Evolutionary conservation across 805 yeast genomes (phyloP).

Genomic region (Schwanniomyces vanrijiae): DNA sequence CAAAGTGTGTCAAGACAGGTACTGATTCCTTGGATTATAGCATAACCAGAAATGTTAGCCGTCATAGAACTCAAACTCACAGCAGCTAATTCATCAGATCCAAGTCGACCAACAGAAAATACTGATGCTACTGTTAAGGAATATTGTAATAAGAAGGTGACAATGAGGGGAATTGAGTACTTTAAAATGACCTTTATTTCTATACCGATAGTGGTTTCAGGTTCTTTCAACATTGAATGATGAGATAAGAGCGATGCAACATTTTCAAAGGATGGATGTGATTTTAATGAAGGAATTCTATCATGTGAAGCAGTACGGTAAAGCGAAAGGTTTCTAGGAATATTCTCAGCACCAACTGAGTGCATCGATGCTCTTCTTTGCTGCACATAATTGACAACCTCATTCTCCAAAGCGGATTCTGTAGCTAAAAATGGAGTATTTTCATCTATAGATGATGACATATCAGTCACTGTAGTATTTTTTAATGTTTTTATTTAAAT

Average conservation of each 20-base stretch:
- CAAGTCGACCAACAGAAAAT: conserved; percentile 74
- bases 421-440: conserved; percentile 13
- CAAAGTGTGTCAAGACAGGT: conserved; percentile 77
- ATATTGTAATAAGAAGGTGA: conserved; percentile 69
- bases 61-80: conserved; percentile 77
- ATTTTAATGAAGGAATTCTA: conserved; percentile 5
- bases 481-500: not conserved
- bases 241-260: conserved; percentile 23
- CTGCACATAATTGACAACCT: conserved; percentile 38
- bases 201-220: conserved; percentile 38
- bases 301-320: conserved; percentile 3
- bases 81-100: conserved; percentile 71
- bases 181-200: conserved; percentile 40
- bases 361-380: conserved; percentile 40
- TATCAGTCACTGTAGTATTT: not conserved
- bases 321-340: conserved; percentile 9
- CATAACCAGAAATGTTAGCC: conserved; percentile 72
- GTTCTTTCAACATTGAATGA: conserved; percentile 34
- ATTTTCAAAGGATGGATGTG: conserved; percentile 7
- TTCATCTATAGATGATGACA: conserved; percentile 7
- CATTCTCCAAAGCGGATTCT: conserved; percentile 29
- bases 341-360: conserved; percentile 23
- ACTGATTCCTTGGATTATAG: conserved; percentile 75
- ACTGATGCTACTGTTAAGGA: conserved; percentile 76
- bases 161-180: conserved; percentile 57